phyloP scores from a whole-genome alignment of 495 filamentous ascomycete genomes.

The Penicillium mononematosum region DNA sequence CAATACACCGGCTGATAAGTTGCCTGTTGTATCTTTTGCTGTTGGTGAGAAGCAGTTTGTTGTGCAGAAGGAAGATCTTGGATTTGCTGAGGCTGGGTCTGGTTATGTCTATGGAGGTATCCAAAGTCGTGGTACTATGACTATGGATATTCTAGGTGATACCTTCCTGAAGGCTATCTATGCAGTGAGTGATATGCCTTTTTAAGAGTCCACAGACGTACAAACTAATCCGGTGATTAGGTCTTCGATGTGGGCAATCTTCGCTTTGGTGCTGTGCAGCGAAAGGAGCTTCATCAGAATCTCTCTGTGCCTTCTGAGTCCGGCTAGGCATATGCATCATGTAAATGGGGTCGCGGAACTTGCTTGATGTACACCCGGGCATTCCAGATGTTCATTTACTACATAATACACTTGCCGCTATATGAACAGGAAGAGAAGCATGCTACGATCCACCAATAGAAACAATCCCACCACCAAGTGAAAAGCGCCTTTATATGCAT shows the following conservation, averaged over 20 bases:
- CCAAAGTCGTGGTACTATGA: conserved; percentile 64
- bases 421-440: background rate
- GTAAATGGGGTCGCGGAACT: background rate
- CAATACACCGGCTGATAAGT: conserved; percentile 50
- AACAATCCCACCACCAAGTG: background rate
- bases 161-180: conserved; percentile 76
- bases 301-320: conserved; percentile 21
- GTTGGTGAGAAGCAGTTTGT: conserved; percentile 64
- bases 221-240: conserved; percentile 19
- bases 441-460: background rate
- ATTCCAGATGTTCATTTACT: too few species aligned
- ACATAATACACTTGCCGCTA: too few species aligned
- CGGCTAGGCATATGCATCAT: background rate
- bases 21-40: conserved; percentile 69
- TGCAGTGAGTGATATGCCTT: conserved; percentile 51
- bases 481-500: background rate
- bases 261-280: conserved; percentile 68
- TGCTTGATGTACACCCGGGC: background rate
- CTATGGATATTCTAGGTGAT: conserved; percentile 73
- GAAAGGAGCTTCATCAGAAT: conserved; percentile 58
- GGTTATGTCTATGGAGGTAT: conserved; percentile 71
- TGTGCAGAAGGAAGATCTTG: conserved; percentile 70
- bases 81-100: conserved; percentile 60
- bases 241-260: conserved; percentile 74
- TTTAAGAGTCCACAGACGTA: background rate